Conservation (phyloP, 257 asterid species). For the Nicotiana sylvestris region DNA sequence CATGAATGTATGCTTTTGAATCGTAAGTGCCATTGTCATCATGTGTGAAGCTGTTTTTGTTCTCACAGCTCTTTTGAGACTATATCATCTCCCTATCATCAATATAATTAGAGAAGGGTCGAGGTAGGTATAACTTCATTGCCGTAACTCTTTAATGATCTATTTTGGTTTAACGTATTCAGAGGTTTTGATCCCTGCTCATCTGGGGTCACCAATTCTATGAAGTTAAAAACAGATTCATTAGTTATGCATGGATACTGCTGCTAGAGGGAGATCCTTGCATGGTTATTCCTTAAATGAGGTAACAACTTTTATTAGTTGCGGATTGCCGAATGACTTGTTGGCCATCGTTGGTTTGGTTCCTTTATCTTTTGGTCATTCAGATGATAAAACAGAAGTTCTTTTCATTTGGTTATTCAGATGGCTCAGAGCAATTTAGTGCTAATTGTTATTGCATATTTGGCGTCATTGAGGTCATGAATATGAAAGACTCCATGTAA, state of each 20-base stretch:
- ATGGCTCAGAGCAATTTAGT: conserved; percentile 21
- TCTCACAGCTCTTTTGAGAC: conserved; percentile 90
- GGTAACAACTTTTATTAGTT: conserved; percentile 37
- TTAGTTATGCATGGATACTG: conserved; percentile 31
- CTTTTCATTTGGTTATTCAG: conserved; percentile 20
- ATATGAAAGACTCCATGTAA: conserved; percentile 13
- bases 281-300: conserved; percentile 17
- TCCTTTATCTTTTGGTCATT: conserved; percentile 17
- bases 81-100: conserved; percentile 68
- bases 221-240: conserved; percentile 23
- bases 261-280: conserved; percentile 34
- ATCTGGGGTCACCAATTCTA: conserved; percentile 19
- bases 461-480: conserved; percentile 26
- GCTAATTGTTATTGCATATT: conserved; percentile 18
- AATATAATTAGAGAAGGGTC: conserved; percentile 55
- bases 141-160: conserved; percentile 24
- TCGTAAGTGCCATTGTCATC: conserved; percentile 42
- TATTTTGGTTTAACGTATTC: conserved; percentile 10
- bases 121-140: conserved; percentile 64
- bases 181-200: conserved; percentile 21
- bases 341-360: conserved; percentile 13
- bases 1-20: conserved; percentile 57
- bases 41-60: conserved; percentile 72
- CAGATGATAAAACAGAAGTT: conserved; percentile 9
- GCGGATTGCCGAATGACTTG: conserved; percentile 18